These are phyloP conservation scores for Kwoniella botswanensis DNA, from an alignment of 768 basidiomycete species.

Conservation along the genomic window DNA sequence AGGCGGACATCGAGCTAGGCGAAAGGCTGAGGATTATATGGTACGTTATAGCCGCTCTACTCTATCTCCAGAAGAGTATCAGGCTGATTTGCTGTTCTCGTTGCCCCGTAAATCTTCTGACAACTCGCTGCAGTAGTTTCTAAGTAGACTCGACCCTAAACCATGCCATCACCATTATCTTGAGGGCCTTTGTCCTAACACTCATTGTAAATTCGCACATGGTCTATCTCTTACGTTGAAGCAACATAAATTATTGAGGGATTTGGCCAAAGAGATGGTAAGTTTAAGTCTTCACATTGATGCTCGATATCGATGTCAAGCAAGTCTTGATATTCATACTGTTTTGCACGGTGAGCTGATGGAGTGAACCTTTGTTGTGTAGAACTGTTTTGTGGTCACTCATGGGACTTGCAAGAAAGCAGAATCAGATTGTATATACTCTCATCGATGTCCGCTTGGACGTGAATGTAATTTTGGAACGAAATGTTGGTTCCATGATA, in stretches of 20 bases:
- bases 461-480: not conserved
- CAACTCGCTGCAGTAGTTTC: slow-evolving; percentile 3
- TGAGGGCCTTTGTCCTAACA: slow-evolving; percentile 2
- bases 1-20: not conserved
- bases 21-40: not conserved
- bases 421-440: slow-evolving; percentile 14
- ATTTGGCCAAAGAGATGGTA: slow-evolving; percentile 14
- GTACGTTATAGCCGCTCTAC: not conserved
- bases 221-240: not conserved
- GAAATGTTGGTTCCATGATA: slow-evolving; percentile 10
- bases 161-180: slow-evolving; percentile 23
- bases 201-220: slow-evolving; percentile 6
- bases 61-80: not conserved
- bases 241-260: not conserved
- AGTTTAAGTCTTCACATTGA: not conserved
- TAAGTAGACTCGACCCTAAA: slow-evolving; percentile 1
- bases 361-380: not conserved
- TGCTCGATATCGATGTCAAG: not conserved
- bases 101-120: not conserved
- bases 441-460: slow-evolving; percentile 17
- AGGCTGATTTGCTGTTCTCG: not conserved
- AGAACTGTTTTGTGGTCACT: slow-evolving; percentile 5
- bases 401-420: not conserved
- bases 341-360: too few species aligned
- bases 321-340: not conserved